Evolutionary conservation across 495 filamentous ascomycete genomes (phyloP).

Genomic region (Tuber umbilicatum): DNA sequence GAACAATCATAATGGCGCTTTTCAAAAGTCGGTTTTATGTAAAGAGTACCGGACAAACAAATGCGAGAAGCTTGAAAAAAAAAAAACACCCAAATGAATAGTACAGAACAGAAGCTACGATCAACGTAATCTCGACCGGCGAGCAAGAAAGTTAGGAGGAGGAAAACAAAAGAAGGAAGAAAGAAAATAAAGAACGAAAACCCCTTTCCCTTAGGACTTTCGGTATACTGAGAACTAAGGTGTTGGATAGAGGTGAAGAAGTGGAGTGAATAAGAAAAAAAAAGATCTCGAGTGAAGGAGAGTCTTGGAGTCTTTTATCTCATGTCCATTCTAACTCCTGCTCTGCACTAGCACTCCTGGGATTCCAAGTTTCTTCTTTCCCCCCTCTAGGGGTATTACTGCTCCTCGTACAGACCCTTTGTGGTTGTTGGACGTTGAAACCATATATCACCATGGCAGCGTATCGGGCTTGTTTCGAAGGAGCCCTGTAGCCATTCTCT

Average conservation of each 20-base stretch:
- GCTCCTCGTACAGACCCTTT: background rate
- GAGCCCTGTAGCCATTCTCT: slow-evolving; percentile 22
- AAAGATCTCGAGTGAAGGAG: slow-evolving; percentile 14
- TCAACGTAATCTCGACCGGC: slow-evolving; percentile 43
- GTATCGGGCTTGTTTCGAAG: slow-evolving; percentile 36
- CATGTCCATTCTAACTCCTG: background rate
- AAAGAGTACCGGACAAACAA: slow-evolving; percentile 5
- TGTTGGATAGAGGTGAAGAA: slow-evolving; percentile 31
- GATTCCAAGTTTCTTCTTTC: slow-evolving; percentile 8
- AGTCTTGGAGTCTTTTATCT: slow-evolving; percentile 6
- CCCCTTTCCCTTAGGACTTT: slow-evolving; percentile 29
- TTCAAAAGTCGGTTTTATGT: slow-evolving; percentile 9
- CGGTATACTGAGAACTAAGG: slow-evolving; percentile 19
- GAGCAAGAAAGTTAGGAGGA: slow-evolving; percentile 18
- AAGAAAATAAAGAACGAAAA: slow-evolving; percentile 35
- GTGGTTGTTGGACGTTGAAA: slow-evolving; percentile 26
- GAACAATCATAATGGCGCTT: slow-evolving; percentile 29
- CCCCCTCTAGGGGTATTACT: background rate
- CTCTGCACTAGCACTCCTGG: background rate
- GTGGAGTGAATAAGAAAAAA: slow-evolving; percentile 19
- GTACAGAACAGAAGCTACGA: slow-evolving; percentile 31
- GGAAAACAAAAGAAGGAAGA: slow-evolving; percentile 27
- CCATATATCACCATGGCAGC: slow-evolving; percentile 25
- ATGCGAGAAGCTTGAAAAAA: slow-evolving; percentile 16
- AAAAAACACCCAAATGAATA: slow-evolving; percentile 14